Base-by-base conservation (phyloP, 208 protist genomes). In the Leishmania amazonensis region DNA sequence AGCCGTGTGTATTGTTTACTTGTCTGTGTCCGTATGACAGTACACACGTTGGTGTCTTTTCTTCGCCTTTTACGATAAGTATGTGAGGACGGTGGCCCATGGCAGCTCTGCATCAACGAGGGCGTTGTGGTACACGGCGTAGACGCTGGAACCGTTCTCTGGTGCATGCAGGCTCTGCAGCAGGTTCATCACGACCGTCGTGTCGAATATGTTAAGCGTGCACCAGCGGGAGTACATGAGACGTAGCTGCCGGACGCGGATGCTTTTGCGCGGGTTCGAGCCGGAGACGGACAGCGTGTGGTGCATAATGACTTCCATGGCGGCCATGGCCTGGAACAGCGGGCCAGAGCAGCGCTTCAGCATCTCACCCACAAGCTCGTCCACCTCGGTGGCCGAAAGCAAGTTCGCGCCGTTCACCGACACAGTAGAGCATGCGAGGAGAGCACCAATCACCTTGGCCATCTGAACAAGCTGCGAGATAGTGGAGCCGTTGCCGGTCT, bases 241-340 rank as follows among this genome's bases (percentile, higher is more conserved):
- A 19, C 88, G 88, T 53, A 97, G 81, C 51, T 83, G 65, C 58
- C 84, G 76, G 13, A 95, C 86, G 53, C 90, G 85, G 40, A 81
- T 58, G n/a, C 71, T 81, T 67, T 91, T 84, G 51, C 75, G 79
- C 65, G 47, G 85, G 28, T 62, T 57, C 49, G 60, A 68, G 67
- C 68, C 71, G 74, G 54, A 62, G 70, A 82, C 62, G 75, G 81
- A 90, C 57, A 62, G 83, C 68, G 78, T 94, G 90, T 76, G 88
- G 84, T 93, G 84, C 86, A 93, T 87, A 53, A 96, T 87, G n/a
- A 93, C 80, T 80, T 97, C 94, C 86, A 96, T 85, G 42, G 91
- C 86, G 2, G 86, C 87, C 2, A 92, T 92, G 8, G 89, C 87
- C 80, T 94, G 81, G 75, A 91, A 90, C 5, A 95, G 77, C 28